Evolutionary conservation across 768 basidiomycete genomes (phyloP).

Genomic region (Pholiota molesta): DNA sequence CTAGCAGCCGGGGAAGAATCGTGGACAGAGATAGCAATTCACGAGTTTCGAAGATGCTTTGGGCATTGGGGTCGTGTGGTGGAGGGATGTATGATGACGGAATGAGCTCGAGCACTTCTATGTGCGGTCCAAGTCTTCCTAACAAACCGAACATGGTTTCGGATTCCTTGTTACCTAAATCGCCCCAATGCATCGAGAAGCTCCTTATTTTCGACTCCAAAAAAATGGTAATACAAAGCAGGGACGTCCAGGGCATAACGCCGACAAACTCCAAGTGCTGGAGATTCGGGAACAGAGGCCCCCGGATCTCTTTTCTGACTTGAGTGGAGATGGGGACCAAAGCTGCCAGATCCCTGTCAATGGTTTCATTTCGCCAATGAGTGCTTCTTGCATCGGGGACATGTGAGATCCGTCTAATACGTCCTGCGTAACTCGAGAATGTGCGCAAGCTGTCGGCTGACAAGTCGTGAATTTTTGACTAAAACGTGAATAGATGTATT

Average conservation of each 20-base stretch:
- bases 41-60: neutral
- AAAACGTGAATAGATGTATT: no score
- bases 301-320: neutral
- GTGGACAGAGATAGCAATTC: neutral
- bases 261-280: neutral
- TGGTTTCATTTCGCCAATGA: neutral
- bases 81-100: neutral
- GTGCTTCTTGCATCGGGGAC: neutral
- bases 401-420: neutral
- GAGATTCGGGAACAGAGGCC: neutral
- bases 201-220: neutral
- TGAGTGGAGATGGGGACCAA: neutral
- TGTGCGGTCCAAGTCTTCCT: neutral
- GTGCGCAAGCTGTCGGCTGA: neutral
- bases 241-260: neutral
- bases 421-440: neutral
- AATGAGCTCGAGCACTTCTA: neutral
- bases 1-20: neutral
- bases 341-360: neutral
- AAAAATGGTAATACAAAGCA: neutral
- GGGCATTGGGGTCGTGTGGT: neutral
- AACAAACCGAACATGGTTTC: neutral
- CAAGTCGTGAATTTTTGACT: no score
- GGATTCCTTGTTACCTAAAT: neutral
- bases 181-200: neutral